A percentile compares a stretch with the other conserved stretches of the same genome.
These are phyloP conservation scores for Zizania latifolia DNA, from an alignment of 176 grass and related monocot genomes.

Conservation along the genomic window DNA sequence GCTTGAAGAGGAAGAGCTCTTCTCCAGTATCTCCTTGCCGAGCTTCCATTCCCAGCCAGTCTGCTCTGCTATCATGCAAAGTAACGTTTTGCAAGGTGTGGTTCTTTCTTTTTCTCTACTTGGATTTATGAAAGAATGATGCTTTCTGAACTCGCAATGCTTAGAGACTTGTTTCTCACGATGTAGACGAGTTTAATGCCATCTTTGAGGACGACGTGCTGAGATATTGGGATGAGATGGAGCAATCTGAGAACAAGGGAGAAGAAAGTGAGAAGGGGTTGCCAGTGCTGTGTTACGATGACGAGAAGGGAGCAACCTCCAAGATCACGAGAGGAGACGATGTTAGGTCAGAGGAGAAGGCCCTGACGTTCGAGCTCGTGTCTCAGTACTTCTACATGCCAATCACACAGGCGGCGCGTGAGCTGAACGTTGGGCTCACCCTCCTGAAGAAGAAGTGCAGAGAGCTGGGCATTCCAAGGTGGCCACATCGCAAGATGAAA, in stretches of 20 bases:
- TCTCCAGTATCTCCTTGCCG: conserved; percentile 20
- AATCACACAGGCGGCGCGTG: conserved; percentile 47
- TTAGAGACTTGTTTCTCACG: not conserved
- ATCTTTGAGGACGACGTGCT: conserved; percentile 30
- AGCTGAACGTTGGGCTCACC: conserved; percentile 58
- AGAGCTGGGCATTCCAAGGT: conserved; percentile 59
- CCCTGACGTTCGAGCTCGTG: conserved; percentile 46
- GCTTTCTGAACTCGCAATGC: not conserved
- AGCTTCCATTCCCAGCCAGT: conserved; percentile 10
- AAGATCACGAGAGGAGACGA: not conserved
- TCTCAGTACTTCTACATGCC: conserved; percentile 66
- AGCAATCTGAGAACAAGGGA: not conserved
- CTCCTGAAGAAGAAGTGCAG: conserved; percentile 66
- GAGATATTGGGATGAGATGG: conserved; percentile 49
- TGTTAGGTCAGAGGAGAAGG: conserved; percentile 14
- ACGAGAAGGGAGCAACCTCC: not conserved
- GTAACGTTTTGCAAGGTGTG: conserved; percentile 25
- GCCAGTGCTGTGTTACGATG: not conserved
- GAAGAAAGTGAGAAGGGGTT: not conserved
- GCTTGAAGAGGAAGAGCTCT: conserved; percentile 49
- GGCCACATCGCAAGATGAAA: conserved; percentile 78
- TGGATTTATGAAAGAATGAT: not conserved
- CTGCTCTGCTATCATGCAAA: too few relatives aligned
- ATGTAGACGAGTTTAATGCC: conserved; percentile 25
- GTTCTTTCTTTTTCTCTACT: not conserved